These are phyloP conservation scores for Phytomonas francai DNA, from an alignment of 208 protist genomes.

Conservation along the genomic window DNA sequence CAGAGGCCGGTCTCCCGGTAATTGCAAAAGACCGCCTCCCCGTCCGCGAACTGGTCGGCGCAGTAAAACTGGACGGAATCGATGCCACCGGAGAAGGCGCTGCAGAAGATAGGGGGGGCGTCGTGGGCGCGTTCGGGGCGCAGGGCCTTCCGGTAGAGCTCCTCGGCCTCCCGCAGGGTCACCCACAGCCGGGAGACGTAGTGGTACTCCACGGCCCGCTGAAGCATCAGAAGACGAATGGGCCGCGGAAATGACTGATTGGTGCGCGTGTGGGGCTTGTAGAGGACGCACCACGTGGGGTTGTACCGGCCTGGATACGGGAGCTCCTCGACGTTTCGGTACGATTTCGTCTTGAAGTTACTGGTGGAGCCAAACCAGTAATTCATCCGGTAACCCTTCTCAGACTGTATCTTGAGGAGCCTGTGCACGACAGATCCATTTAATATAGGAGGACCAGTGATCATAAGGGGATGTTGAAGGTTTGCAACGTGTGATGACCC, in stretches of 20 bases:
- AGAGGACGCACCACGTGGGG: constrained; percentile 51
- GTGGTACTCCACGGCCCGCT: constrained; percentile 50
- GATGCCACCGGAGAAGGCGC: constrained; percentile 31
- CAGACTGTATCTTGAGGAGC: constrained; percentile 13
- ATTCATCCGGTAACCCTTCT: constrained; percentile 22
- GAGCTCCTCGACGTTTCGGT: constrained; percentile 34
- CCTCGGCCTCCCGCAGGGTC: constrained; percentile 38
- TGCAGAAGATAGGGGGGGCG: constrained; percentile 32
- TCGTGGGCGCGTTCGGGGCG: constrained; percentile 27
- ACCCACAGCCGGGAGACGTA: constrained; percentile 78
- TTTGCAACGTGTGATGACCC: neutral
- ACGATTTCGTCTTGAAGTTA: constrained; percentile 6
- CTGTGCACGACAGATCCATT: constrained; percentile 6
- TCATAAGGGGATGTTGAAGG: neutral
- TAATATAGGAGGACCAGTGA: constrained; percentile 12
- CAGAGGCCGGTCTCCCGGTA: constrained; percentile 42
- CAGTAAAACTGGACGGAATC: constrained; percentile 49
- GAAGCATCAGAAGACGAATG: constrained; percentile 36
- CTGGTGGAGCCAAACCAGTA: constrained; percentile 39
- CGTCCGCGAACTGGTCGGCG: constrained; percentile 66
- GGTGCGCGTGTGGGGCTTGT: constrained; percentile 49
- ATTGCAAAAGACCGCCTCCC: constrained; percentile 28
- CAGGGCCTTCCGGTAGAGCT: constrained; percentile 31
- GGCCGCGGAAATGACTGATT: constrained; percentile 28
- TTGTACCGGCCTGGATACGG: constrained; percentile 45